Evolutionary conservation across 1,139 yeast genomes (phyloP).

Genomic region (Keqinozyma sinolaborantium): DNA sequence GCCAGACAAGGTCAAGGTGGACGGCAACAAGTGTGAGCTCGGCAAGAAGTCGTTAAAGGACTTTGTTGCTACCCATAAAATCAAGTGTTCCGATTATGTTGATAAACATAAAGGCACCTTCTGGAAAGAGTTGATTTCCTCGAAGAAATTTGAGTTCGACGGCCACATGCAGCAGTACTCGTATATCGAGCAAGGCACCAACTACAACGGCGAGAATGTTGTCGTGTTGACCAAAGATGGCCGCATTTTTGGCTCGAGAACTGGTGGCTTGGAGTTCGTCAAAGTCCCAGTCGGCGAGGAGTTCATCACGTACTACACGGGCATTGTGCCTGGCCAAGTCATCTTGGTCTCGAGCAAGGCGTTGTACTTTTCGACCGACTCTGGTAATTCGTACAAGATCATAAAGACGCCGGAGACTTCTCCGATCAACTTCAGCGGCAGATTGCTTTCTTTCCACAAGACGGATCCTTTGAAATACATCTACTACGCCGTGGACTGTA

Average conservation of each 20-base stretch:
- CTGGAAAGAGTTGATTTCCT: slow-evolving; percentile 16
- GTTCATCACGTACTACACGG: slow-evolving; percentile 54
- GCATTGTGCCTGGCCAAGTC: slow-evolving; percentile 62
- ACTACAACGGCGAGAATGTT: slow-evolving; percentile 65
- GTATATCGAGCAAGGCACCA: slow-evolving; percentile 47
- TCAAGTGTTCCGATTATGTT: slow-evolving; percentile 33
- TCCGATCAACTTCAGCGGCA: slow-evolving; percentile 31
- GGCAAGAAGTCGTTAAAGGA: slow-evolving; percentile 20
- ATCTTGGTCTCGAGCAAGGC: slow-evolving; percentile 54
- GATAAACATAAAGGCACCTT: slow-evolving; percentile 26
- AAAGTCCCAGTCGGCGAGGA: slow-evolving; percentile 45
- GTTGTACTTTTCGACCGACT: slow-evolving; percentile 60
- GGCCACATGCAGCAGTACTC: slow-evolving; percentile 52
- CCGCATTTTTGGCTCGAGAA: slow-evolving; percentile 61
- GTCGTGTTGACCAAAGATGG: slow-evolving; percentile 54
- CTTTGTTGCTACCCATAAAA: slow-evolving; percentile 21
- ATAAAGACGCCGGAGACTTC: slow-evolving; percentile 52
- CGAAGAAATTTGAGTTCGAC: slow-evolving; percentile 24
- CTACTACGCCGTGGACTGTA: slow-evolving; percentile 62
- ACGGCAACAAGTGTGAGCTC: slow-evolving; percentile 49
- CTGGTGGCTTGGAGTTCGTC: slow-evolving; percentile 69
- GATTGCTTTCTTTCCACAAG: slow-evolving; percentile 56
- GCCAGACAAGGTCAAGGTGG: slow-evolving; percentile 38
- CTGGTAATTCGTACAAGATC: slow-evolving; percentile 55
- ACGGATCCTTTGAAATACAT: slow-evolving; percentile 55